Evolutionary conservation across 441 rosid genomes (phyloP).

Genomic region (Populus hybrid): DNA sequence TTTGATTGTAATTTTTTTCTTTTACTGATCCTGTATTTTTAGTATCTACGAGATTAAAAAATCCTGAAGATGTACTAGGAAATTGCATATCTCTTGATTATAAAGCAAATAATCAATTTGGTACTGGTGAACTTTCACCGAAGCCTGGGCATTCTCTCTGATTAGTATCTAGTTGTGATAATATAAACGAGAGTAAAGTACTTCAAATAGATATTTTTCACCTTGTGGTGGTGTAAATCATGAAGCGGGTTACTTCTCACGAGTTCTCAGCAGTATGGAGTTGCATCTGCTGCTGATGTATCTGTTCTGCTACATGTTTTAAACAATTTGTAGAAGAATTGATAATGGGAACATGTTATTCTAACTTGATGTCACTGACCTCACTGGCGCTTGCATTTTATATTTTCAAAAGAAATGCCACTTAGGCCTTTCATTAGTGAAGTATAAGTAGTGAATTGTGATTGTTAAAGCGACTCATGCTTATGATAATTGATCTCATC

Average conservation of each 20-base stretch:
- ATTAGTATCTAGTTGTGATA: background rate
- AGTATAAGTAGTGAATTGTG: background rate
- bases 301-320: background rate
- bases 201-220: background rate
- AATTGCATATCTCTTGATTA: background rate
- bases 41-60: background rate
- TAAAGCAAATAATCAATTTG: background rate
- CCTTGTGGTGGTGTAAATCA: background rate
- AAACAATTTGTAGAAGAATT: background rate
- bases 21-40: background rate
- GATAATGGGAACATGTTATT: background rate
- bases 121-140: background rate
- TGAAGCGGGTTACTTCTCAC: background rate
- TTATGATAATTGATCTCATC: conserved; percentile 11
- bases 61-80: background rate
- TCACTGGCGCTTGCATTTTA: background rate
- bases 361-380: background rate
- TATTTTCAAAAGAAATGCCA: background rate
- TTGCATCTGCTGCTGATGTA: background rate
- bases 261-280: background rate
- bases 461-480: background rate
- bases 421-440: background rate
- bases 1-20: background rate
- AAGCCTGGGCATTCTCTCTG: background rate
- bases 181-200: background rate